These are phyloP conservation scores for Annulohypoxylon stygium DNA, from an alignment of 495 filamentous ascomycete species.

Conservation along the genomic window DNA sequence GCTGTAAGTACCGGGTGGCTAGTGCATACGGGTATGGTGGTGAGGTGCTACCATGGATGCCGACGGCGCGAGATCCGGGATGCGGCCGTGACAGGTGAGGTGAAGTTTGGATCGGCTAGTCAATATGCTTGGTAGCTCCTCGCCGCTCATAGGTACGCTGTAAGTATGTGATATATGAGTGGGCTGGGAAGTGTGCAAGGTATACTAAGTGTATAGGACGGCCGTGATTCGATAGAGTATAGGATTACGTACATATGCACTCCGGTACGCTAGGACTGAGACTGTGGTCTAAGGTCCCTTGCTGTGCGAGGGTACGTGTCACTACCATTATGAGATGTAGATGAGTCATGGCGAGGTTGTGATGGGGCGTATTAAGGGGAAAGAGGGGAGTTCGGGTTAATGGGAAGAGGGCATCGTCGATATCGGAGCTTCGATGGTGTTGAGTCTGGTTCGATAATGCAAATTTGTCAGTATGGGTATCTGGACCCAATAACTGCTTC, in stretches of 20 bases:
- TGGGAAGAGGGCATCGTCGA: background rate
- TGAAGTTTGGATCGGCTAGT: background rate
- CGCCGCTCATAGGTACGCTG: background rate
- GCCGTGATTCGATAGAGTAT: background rate
- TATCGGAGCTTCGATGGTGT: background rate
- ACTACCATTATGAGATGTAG: background rate
- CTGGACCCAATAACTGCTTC: background rate
- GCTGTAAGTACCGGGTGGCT: background rate
- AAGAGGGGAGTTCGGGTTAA: background rate
- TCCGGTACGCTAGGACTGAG: too few species aligned
- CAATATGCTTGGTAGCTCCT: background rate
- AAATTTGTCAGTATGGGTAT: background rate
- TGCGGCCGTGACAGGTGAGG: background rate
- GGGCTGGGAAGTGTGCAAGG: too few species aligned
- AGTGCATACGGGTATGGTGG: background rate
- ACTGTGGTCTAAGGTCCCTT: background rate
- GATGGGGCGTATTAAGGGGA: background rate
- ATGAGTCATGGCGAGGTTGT: background rate
- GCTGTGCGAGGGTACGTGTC: background rate
- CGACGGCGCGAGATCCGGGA: background rate
- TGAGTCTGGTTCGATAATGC: background rate
- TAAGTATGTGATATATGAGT: background rate
- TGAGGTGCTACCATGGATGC: background rate
- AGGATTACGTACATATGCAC: too few species aligned
- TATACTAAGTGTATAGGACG: background rate